Evolutionary conservation across 2,329 filamentous ascomycete species (phyloP), one percentile per base, ranked within the genome.

Genomic region (Madurella fahalii): DNA sequence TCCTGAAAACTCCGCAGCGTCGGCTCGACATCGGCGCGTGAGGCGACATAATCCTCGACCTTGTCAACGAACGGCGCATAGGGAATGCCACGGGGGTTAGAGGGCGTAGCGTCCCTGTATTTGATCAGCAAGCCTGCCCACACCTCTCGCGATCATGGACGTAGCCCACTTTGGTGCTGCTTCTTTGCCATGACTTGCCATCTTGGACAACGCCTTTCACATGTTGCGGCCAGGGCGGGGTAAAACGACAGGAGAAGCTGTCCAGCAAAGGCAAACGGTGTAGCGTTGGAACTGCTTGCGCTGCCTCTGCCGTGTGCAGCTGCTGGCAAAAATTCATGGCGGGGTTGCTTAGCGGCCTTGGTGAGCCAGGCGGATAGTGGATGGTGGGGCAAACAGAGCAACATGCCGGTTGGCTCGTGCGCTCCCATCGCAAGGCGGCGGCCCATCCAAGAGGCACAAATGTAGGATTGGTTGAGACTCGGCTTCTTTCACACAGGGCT

Each of bases 1-100:
- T 95, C 90, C 69, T 93, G 89, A 70, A 95, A 95, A 70, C 81
- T 90, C 68, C 87, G 85, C 67, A 95, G 77, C 15, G 89, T 92
- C 44, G 80, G 77, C 69, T 95, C 90, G 63, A 94, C 90, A 67
- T 95, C 88, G 39, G 83, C 83, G 52, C 89, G 82, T 41, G 87
- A 84, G 43, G 87, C 78, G 54, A 94, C 86, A 77, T 93, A 95
- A 74, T 95, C 89, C 71, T 95, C 90, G 59, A 94, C 89, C 64
- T 86, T 89, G 72, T 94, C 89, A 68, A 94, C 88, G 69, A 94
- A 94, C 5, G 89, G 89, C 60, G 90, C 90, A 66, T 82, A 83
- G 20, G 90, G 90, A 57, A 95, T 95, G 57, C 90, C 90, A 65
- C 90, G 81, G 45, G 89, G 87, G 71, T 95, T 95, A 57, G 87